Conservation (phyloP, 2,329 filamentous ascomycete genomes). For the Cryphonectria radicalis region DNA sequence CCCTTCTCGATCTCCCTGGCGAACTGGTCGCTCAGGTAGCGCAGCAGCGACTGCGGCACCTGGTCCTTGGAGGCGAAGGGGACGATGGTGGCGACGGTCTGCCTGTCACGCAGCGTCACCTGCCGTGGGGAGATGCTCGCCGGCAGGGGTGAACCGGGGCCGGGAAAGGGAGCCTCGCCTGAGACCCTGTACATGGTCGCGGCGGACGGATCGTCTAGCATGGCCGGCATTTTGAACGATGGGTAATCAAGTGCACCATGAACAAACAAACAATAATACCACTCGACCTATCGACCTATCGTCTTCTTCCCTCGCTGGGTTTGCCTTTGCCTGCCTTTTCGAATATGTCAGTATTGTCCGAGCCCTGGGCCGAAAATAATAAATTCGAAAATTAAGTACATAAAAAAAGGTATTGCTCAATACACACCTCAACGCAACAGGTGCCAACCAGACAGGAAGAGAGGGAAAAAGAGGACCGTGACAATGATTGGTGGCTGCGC, state of each 20-base stretch:
- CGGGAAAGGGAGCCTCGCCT: constrained; percentile 67
- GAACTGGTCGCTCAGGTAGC: constrained; percentile 80
- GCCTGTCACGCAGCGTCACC: constrained; percentile 81
- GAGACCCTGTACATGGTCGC: constrained; percentile 73
- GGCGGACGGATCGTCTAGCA: constrained; percentile 75
- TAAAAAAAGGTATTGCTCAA: neutral
- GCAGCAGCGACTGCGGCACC: constrained; percentile 75
- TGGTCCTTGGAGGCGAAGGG: constrained; percentile 78
- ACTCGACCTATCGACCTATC: neutral
- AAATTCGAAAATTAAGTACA: neutral
- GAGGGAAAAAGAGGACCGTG: neutral
- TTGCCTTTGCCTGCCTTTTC: neutral
- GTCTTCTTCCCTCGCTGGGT: neutral
- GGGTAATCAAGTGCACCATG: neutral
- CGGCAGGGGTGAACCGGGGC: constrained; percentile 67
- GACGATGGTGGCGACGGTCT: constrained; percentile 81
- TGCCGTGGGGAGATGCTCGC: constrained; percentile 71
- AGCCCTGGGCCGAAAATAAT: neutral
- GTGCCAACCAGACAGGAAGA: neutral
- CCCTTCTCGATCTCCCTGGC: constrained; percentile 91
- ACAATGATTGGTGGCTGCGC: neutral
- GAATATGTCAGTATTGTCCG: neutral
- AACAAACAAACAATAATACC: neutral
- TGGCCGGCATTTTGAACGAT: constrained; percentile 67
- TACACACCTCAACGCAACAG: neutral